A percentile compares a stretch with the other conserved stretches of the same genome.
Conservation (phyloP, 2,329 filamentous ascomycete species). For the Blastomyces emzantsi region DNA sequence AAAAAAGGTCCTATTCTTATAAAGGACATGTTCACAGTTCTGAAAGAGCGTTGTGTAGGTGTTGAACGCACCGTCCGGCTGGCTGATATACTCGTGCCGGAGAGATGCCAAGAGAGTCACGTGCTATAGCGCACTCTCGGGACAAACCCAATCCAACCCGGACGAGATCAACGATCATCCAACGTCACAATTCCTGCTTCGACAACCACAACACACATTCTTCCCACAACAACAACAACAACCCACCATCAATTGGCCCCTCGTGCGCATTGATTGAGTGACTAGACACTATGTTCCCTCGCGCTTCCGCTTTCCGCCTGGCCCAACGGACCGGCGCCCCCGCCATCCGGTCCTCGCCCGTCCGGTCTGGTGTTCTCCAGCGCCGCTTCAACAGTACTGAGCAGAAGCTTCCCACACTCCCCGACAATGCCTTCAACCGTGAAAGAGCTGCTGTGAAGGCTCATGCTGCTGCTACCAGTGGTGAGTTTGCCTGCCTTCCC, state of each 20-base stretch:
- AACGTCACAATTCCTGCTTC: slow-evolving; percentile 4
- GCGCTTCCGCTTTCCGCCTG: slow-evolving; percentile 53
- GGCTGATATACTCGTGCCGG: not conserved
- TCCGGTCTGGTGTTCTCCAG: slow-evolving; percentile 54
- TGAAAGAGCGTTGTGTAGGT: not conserved
- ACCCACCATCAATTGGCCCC: not conserved
- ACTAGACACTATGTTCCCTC: slow-evolving; percentile 50
- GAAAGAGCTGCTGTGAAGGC: slow-evolving; percentile 86
- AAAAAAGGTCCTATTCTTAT: not conserved
- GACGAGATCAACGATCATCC: not conserved
- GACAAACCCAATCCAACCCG: not conserved
- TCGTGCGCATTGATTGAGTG: not conserved
- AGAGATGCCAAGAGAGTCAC: not conserved
- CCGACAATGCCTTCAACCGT: slow-evolving; percentile 86
- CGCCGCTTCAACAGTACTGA: slow-evolving; percentile 61
- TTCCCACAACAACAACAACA: not conserved
- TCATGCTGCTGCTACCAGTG: slow-evolving; percentile 74
- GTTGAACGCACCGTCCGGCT: not conserved
- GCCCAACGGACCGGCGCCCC: slow-evolving; percentile 52
- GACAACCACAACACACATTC: not conserved
- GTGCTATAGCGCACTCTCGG: not conserved
- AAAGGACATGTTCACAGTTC: not conserved
- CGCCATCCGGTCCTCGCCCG: slow-evolving; percentile 48
- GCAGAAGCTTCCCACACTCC: slow-evolving; percentile 50
- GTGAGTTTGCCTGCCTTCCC: slow-evolving; percentile 47